Base-by-base conservation (phyloP, 2,329 filamentous ascomycete genomes). In the Monosporascus sp. region DNA sequence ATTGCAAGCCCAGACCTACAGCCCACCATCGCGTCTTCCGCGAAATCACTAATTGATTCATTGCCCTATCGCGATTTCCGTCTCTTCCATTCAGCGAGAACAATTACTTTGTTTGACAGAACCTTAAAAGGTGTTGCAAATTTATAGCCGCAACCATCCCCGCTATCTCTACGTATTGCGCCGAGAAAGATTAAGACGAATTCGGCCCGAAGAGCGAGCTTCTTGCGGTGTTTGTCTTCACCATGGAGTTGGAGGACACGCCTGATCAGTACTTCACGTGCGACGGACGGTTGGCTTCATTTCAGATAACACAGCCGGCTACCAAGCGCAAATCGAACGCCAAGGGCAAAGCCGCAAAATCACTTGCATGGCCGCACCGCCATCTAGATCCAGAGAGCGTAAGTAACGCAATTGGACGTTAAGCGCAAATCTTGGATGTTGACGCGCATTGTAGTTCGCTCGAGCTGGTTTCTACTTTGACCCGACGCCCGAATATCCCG, bases 391-490 rank as follows among this genome's bases (percentile, higher is more conserved):
- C 86, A 14, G 79, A 83, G 60, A 82, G 87, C 59, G 88, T 90
- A 74, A 61, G 73, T 55, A 52, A 14, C 11, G 22, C 11, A 3
- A 6, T 22, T 62, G 43, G 41, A 58, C 54, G 36, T 55, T 55
- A 44, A 34, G 49, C 46, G 5, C 9, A 14, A 14, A 11, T 49
- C 14, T 48, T 36, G 43, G 20, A 20, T 22, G n/a, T 27, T 46
- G 43, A 46, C 43, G 24, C 43, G 43, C 20, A 7, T 31, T 48
- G 45, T 67, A 96, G 88, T 86, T 99, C 64, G 93, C 94, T 5
- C 85, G 83, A 66, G 93, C 94, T 53, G 94, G 94, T 38, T 96
- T 99, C 74, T 94, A 87, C 73, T 97, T 90, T 73, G 83, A 86
- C 56, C 93, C 94, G 2, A 84, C 82, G 16, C 78, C 83, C 50